Base-by-base conservation (phyloP, 305 asterid species). In the Fraxinus floribunda region DNA sequence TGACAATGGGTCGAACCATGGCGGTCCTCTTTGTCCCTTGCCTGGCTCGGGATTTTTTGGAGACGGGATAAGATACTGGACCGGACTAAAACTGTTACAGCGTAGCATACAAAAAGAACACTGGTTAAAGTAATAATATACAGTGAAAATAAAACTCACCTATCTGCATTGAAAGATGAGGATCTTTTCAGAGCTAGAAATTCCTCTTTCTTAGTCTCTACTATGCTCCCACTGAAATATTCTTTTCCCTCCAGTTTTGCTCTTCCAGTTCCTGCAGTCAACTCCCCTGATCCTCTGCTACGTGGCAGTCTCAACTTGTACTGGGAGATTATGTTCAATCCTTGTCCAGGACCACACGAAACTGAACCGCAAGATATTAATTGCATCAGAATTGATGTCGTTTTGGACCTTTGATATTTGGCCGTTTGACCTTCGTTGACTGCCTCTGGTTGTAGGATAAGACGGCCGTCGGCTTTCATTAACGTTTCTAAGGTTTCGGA, bases 151-250 rank as follows among this genome's bases (percentile, higher is more conserved):
- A 18, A 66, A 80, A 75, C 86, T 91, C 83, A 93, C 88, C 97
- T 89, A 79, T 87, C 94, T 39, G 97, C 95, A 81, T 89, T 90
- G 90, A 88, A 95, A 24, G 98, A 95, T 77, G 89, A 90, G 79
- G 97, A 95, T 83, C 97, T 90, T 80, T 91, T 92, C 57, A 93
- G 85, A 78, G 81, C 83, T 13, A 93, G 91, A 78, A 90, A 73
- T 77, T 89, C 90, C 76, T 86, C 88, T 87, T 88, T 93, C 88
- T 82, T 91, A 24, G 91, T 88, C 89, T 91, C 94, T 78, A 89
- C 90, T 26, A 93, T 73, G 88, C 98, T 93, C 76, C 98, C 98
- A 66, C 97, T 95, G 55, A 92, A 94, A 86, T 93, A 93, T 83
- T 92, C 97, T 5, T 94, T 93, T 34, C 88, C 96, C 83, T 94